These are phyloP conservation scores for Phlegmacium glaucopus DNA, from an alignment of 768 basidiomycete species.

Conservation along the genomic window DNA sequence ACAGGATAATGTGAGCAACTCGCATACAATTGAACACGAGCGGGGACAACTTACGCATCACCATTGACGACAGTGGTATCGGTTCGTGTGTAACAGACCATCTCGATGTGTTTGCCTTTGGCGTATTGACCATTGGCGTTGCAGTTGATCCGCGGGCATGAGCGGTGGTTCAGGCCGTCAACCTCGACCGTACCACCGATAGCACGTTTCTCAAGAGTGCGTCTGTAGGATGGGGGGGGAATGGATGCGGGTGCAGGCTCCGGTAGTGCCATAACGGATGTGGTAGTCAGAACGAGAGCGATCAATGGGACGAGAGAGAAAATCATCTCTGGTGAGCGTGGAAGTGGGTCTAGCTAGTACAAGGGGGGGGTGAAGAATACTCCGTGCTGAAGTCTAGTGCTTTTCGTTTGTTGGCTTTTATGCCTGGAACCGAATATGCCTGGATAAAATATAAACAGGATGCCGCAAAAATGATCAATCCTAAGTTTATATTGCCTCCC, in stretches of 20 bases:
- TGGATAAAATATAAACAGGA: no score
- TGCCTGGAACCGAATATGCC: no score
- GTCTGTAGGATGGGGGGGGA: neutral
- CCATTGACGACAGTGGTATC: slow-evolving; percentile 3
- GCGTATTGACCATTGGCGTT: slow-evolving; percentile 4
- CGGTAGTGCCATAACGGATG: neutral
- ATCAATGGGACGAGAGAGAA: slow-evolving; percentile 2
- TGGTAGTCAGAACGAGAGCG: neutral
- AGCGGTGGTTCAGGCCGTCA: slow-evolving; percentile 6
- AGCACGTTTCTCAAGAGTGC: slow-evolving; percentile 4
- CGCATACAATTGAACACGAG: neutral
- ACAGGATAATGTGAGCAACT: neutral
- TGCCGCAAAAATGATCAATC: no score
- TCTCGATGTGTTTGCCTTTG: neutral
- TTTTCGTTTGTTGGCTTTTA: no score
- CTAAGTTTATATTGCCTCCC: no score
- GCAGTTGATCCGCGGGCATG: slow-evolving; percentile 5
- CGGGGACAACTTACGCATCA: neutral
- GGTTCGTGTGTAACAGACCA: slow-evolving; percentile 3
- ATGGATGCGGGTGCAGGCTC: neutral
- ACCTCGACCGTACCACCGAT: slow-evolving; percentile 3
- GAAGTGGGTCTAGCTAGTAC: no score
- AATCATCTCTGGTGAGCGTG: slow-evolving; percentile 1
- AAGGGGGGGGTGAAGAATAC: neutral
- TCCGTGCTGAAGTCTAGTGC: no score